Evolutionary conservation across 495 filamentous ascomycete species (phyloP).

Genomic region (Sphaerosporella brunnea): DNA sequence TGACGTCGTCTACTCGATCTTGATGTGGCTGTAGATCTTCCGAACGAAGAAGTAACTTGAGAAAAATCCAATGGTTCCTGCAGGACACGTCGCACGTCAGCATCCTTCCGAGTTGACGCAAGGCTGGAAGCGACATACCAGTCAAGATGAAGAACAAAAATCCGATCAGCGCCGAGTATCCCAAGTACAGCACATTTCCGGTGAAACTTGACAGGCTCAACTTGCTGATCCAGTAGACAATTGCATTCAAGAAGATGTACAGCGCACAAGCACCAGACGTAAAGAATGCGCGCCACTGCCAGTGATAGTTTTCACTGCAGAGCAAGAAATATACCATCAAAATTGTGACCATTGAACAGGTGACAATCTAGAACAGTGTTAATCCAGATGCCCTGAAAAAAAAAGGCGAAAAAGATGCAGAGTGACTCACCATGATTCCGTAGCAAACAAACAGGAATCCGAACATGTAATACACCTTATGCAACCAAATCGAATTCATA

Average conservation of each 20-base stretch:
- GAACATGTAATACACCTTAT: slow-evolving; percentile 99
- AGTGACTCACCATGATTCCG: slow-evolving; percentile 50
- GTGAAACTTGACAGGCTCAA: slow-evolving; percentile 69
- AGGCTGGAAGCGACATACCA: slow-evolving; percentile 39
- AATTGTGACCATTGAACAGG: slow-evolving; percentile 76
- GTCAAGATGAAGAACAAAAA: slow-evolving; percentile 87
- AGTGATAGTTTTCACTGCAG: slow-evolving; percentile 92
- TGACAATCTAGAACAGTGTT: slow-evolving; percentile 44
- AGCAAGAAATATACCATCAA: slow-evolving; percentile 88
- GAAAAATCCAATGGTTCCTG: slow-evolving; percentile 90
- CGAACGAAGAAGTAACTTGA: slow-evolving; percentile 83
- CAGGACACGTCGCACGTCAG: too few relatives aligned
- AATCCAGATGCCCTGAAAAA: background rate
- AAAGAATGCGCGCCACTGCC: slow-evolving; percentile 90
- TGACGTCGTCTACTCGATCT: slow-evolving; percentile 93
- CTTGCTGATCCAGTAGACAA: slow-evolving; percentile 76
- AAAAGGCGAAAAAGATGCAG: background rate
- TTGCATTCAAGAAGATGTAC: slow-evolving; percentile 76
- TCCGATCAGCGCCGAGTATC: slow-evolving; percentile 75
- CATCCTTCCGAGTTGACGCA: too few relatives aligned
- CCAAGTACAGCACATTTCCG: slow-evolving; percentile 77
- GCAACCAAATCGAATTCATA: slow-evolving; percentile 93
- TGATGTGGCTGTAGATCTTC: slow-evolving; percentile 88
- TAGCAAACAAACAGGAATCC: slow-evolving; percentile 97
- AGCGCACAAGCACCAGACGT: slow-evolving; percentile 71